These are phyloP conservation scores for Leccinum pachyderme DNA, from an alignment of 1,284 basidiomycete species.

Conservation along the genomic window DNA sequence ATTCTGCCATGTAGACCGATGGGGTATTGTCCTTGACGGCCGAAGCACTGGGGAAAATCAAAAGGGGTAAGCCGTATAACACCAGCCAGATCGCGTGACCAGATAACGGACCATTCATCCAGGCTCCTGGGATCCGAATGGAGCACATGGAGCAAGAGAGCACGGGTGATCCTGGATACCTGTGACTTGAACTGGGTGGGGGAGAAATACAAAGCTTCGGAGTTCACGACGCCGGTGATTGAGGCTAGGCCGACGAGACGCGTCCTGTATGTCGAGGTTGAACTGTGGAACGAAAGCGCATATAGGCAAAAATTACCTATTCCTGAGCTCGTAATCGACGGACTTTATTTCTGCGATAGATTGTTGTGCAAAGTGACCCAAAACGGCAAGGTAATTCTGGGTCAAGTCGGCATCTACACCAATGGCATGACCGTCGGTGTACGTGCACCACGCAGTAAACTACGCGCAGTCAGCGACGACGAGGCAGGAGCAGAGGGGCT, in stretches of 20 bases:
- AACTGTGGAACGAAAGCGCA: background rate
- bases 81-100: background rate
- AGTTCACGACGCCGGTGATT: conserved; percentile 77
- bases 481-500: background rate
- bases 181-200: conserved; percentile 75
- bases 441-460: conserved; percentile 94
- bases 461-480: conserved; percentile 29
- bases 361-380: conserved; percentile 69
- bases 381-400: conserved; percentile 66
- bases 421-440: conserved; percentile 80
- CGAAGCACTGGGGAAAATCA: conserved; percentile 42
- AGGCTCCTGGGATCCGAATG: conserved; percentile 61
- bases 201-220: conserved; percentile 82
- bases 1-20: conserved; percentile 79
- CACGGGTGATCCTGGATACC: conserved; percentile 68
- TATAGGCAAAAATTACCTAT: conserved; percentile 47
- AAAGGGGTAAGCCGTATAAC: background rate
- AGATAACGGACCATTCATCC: conserved; percentile 60
- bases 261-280: conserved; percentile 47
- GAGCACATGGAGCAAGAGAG: conserved; percentile 71
- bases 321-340: conserved; percentile 62
- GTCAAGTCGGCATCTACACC: conserved; percentile 75
- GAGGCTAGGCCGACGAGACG: conserved; percentile 86
- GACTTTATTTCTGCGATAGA: conserved; percentile 46
- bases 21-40: conserved; percentile 65